Evolutionary conservation across 768 basidiomycete species (phyloP).

Genomic region (Boletus speciosus): DNA sequence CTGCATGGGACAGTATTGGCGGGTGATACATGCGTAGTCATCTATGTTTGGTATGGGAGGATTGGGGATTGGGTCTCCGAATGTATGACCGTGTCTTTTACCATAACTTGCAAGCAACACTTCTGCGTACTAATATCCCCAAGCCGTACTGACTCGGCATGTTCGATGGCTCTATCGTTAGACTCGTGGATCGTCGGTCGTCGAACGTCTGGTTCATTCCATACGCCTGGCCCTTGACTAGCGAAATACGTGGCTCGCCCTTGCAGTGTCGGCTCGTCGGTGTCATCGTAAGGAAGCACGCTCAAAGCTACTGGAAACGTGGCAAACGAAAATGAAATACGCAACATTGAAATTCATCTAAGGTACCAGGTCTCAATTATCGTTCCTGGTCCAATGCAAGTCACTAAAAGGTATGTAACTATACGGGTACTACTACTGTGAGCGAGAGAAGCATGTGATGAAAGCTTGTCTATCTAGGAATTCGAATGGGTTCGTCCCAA

Average conservation of each 20-base stretch:
- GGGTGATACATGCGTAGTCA: slow-evolving; percentile 26
- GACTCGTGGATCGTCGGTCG: too few relatives aligned
- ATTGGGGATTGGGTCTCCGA: background rate
- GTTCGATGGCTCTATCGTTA: background rate
- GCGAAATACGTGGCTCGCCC: background rate
- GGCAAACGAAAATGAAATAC: background rate
- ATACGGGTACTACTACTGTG: background rate
- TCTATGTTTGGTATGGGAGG: slow-evolving; percentile 9
- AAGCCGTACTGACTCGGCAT: too few relatives aligned
- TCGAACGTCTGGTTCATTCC: background rate
- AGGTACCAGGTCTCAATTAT: background rate
- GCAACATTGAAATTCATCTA: background rate
- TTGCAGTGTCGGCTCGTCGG: background rate
- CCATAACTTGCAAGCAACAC: background rate
- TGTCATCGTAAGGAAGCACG: background rate
- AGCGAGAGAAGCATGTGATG: background rate
- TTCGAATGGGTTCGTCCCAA: background rate
- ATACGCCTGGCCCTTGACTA: background rate
- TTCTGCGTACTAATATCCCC: background rate
- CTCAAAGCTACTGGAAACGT: background rate
- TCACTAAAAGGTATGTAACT: background rate
- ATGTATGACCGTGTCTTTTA: background rate
- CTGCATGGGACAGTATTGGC: slow-evolving; percentile 14
- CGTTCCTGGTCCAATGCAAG: background rate
- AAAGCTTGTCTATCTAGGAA: background rate